These are phyloP conservation scores for Capsicum pubescens DNA, from an alignment of 257 asterid species.

Conservation along the genomic window DNA sequence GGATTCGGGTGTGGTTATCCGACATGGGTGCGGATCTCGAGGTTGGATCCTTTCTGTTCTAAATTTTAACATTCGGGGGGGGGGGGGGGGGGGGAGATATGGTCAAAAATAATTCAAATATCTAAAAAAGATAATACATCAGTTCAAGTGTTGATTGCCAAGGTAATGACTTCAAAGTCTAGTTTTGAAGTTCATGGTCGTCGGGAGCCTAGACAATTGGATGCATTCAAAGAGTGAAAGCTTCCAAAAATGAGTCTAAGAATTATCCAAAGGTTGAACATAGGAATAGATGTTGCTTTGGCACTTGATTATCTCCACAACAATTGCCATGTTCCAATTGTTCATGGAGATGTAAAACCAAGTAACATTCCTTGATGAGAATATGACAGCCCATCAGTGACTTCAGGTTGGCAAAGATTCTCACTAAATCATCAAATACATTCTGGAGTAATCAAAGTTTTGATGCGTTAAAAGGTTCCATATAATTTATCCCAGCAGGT, in stretches of 20 bases:
- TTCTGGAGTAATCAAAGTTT: conserved; percentile 10
- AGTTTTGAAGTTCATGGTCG: conserved; percentile 34
- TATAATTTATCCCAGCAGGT: conserved; percentile 38
- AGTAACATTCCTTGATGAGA: conserved; percentile 34
- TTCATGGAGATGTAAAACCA: conserved; percentile 40
- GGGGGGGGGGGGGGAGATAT: too few species aligned
- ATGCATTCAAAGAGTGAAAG: conserved; percentile 25
- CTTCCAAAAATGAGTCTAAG: background rate
- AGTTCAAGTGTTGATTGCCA: conserved; percentile 41
- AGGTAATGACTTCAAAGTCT: conserved; percentile 46
- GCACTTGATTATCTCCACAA: conserved; percentile 41
- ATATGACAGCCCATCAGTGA: conserved; percentile 32
- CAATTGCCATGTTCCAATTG: conserved; percentile 30
- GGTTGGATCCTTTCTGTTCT: too few species aligned
- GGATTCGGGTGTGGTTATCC: too few species aligned
- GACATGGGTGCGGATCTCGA: too few species aligned
- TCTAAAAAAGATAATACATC: conserved; percentile 25
- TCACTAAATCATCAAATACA: background rate
- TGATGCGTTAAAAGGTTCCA: conserved; percentile 29
- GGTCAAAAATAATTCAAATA: too few species aligned
- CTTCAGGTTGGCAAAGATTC: conserved; percentile 33
- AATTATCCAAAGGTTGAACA: conserved; percentile 30
- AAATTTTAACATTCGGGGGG: too few species aligned
- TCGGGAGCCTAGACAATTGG: conserved; percentile 36
- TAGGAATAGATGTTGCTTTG: conserved; percentile 42